These are phyloP conservation scores for Hanseniaspora pseudoguilliermondii DNA, from an alignment of 805 yeast species.

Conservation along the genomic window DNA sequence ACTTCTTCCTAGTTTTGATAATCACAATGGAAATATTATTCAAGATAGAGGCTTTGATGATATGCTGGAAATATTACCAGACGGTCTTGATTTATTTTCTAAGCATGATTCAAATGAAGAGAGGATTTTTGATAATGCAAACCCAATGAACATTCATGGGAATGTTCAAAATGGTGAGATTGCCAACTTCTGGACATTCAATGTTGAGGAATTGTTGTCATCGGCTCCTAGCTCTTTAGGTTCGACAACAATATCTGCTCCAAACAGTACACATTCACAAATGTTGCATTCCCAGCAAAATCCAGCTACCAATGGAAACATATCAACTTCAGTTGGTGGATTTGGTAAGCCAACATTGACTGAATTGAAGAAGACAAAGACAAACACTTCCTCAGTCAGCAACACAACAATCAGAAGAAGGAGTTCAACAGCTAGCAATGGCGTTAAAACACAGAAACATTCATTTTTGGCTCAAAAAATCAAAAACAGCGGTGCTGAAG, in stretches of 20 bases:
- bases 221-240: slow-evolving; percentile 28
- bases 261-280: slow-evolving; percentile 19
- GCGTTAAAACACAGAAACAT: slow-evolving; percentile 7
- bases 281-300: background rate
- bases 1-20: slow-evolving; percentile 5
- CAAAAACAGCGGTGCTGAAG: background rate
- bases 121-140: background rate
- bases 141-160: slow-evolving; percentile 22
- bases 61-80: slow-evolving; percentile 28
- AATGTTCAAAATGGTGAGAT: slow-evolving; percentile 30
- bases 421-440: background rate
- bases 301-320: background rate
- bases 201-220: slow-evolving; percentile 26
- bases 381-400: background rate
- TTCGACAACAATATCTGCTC: slow-evolving; percentile 28
- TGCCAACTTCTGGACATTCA: slow-evolving; percentile 31
- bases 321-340: slow-evolving; percentile 5
- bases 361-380: background rate
- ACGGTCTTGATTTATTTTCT: slow-evolving; percentile 17
- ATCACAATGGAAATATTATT: background rate
- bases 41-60: slow-evolving; percentile 20
- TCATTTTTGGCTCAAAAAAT: slow-evolving; percentile 7
- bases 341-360: slow-evolving; percentile 9
- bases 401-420: background rate
- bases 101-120: background rate